A percentile compares a stretch with the other conserved stretches of the same genome.
phyloP scores from a whole-genome alignment of 257 asterid genomes.

The Jacaranda mimosifolia region DNA sequence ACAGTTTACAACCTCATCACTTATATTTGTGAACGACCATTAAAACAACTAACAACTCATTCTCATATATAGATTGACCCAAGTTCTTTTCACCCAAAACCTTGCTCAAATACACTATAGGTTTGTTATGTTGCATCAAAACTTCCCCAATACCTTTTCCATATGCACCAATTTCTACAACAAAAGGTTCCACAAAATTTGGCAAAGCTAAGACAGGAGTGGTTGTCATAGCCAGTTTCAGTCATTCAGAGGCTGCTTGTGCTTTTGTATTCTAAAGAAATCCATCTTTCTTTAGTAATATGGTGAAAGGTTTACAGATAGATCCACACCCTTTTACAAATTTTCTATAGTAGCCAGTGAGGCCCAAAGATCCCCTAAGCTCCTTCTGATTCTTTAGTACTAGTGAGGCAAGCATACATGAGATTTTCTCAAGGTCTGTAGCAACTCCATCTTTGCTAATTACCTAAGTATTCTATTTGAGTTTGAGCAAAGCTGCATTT shows the following conservation, averaged over 20 bases:
- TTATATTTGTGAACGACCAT: background rate
- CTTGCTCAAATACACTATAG: too few species aligned
- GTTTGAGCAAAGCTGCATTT: background rate
- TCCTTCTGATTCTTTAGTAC: background rate
- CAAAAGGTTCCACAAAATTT: background rate
- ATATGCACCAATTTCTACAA: background rate
- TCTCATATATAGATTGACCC: too few species aligned
- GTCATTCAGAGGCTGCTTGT: background rate
- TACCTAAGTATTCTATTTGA: background rate
- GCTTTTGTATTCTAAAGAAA: background rate
- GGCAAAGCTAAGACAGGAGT: background rate
- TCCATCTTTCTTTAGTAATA: background rate
- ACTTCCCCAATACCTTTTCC: background rate
- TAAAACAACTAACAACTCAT: background rate
- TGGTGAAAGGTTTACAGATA: background rate
- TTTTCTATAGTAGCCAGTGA: background rate
- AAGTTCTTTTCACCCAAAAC: too few species aligned
- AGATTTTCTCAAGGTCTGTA: background rate
- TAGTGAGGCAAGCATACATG: background rate
- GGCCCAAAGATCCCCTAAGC: background rate
- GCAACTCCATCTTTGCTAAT: background rate
- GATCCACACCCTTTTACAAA: background rate
- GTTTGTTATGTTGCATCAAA: background rate
- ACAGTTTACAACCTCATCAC: too few species aligned
- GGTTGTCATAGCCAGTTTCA: background rate